Percentiles rank a stretch among this genome's conserved stretches.
phyloP scores from a whole-genome alignment of 345 rosid species.

The Bretschneidera sinensis region DNA sequence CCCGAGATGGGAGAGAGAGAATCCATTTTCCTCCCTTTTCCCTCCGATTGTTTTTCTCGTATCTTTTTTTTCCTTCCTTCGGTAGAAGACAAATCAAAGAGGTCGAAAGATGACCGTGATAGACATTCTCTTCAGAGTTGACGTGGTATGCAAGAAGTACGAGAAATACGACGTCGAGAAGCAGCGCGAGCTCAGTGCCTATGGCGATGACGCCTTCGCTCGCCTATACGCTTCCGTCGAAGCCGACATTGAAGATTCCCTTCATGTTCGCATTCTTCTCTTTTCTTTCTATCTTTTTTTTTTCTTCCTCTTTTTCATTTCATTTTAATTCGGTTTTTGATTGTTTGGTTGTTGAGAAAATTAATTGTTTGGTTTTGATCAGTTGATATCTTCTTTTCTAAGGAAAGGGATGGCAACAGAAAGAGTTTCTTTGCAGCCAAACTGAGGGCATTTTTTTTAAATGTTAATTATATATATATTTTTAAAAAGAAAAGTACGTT shows the following conservation, averaged over 20 bases:
- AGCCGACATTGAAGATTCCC: slow-evolving; percentile 46
- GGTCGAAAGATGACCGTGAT: slow-evolving; percentile 49
- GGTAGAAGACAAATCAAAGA: neutral
- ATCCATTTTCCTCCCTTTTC: neutral
- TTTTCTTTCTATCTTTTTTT: neutral
- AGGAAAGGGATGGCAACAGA: too few species aligned
- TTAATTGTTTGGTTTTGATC: neutral
- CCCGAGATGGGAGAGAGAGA: slow-evolving; percentile 16
- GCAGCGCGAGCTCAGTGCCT: slow-evolving; percentile 50
- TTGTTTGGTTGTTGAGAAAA: neutral
- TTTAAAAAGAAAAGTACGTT: neutral
- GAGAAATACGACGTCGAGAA: slow-evolving; percentile 71
- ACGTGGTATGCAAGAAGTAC: slow-evolving; percentile 75
- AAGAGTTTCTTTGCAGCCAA: too few species aligned
- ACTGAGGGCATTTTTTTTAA: too few species aligned
- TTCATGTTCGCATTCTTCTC: slow-evolving; percentile 26
- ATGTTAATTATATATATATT: neutral
- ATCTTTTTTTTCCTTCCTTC: too few species aligned
- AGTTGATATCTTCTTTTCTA: too few species aligned
- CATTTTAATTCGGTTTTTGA: neutral
- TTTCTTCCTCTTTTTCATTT: neutral
- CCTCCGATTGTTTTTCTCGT: neutral
- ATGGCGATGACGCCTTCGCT: slow-evolving; percentile 72
- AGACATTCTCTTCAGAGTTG: slow-evolving; percentile 63
- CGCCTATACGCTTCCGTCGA: slow-evolving; percentile 48